These are phyloP conservation scores for Bruguiera hainesii DNA, from an alignment of 441 rosid genomes.

Conservation along the genomic window DNA sequence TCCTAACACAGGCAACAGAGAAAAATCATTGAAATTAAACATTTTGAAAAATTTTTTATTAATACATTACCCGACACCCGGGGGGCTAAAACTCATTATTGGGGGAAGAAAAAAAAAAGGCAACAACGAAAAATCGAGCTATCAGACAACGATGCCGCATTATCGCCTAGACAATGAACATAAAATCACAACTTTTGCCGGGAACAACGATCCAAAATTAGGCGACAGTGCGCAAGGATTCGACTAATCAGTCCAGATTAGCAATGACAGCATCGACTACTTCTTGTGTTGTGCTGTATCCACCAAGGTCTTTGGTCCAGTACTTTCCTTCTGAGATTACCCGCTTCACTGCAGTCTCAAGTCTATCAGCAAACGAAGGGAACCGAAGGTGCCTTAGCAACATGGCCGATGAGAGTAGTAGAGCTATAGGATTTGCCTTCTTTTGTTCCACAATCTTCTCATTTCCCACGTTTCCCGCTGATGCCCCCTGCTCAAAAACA, in stretches of 20 bases:
- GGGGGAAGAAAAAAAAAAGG: no score
- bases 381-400: conserved; percentile 96
- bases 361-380: conserved; percentile 86
- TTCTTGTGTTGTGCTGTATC: conserved; percentile 72
- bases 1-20: no score
- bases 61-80: no score
- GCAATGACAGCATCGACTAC: conserved; percentile 43
- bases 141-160: no score
- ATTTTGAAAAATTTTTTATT: no score
- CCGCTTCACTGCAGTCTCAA: conserved; percentile 81
- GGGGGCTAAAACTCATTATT: no score
- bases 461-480: conserved; percentile 93
- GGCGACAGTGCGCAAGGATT: background rate
- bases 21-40: no score
- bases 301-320: conserved; percentile 88
- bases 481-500: conserved; percentile 97
- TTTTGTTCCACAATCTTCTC: conserved; percentile 52
- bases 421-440: conserved; percentile 94
- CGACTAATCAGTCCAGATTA: conserved; percentile 22
- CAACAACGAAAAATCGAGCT: no score
- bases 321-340: conserved; percentile 66
- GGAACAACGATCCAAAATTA: no score
- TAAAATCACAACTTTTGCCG: no score
- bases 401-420: conserved; percentile 96
- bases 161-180: no score